Conservation (phyloP, 1,139 yeast genomes). For the Debaryomyces sp. region DNA sequence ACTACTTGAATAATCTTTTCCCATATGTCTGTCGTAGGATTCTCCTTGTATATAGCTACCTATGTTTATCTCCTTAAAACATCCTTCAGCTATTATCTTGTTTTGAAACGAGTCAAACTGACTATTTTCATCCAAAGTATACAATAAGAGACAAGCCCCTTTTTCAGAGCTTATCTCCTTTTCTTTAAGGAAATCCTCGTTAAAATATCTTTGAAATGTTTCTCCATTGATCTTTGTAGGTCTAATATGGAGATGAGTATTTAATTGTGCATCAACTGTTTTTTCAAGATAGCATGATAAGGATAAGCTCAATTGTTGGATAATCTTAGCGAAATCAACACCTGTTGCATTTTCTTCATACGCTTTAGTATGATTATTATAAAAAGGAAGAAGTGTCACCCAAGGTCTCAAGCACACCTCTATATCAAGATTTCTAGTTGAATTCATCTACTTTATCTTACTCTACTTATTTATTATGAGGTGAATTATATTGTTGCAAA, state of each 20-base stretch:
- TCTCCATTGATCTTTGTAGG: background rate
- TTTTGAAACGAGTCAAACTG: background rate
- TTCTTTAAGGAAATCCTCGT: background rate
- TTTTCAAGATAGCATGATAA: background rate
- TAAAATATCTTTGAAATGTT: background rate
- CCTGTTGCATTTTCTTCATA: background rate
- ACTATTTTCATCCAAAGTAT: background rate
- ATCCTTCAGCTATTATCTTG: background rate
- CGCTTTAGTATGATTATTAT: background rate
- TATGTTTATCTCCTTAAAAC: background rate
- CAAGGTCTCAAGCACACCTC: constrained; percentile 10
- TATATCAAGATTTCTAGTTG: background rate
- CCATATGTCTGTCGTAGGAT: background rate
- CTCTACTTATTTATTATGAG: background rate
- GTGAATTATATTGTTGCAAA: background rate
- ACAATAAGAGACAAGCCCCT: background rate
- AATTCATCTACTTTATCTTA: background rate
- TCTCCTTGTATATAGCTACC: background rate
- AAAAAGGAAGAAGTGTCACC: constrained; percentile 4
- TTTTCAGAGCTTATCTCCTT: background rate
- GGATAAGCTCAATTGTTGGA: constrained; percentile 1
- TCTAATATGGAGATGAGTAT: background rate
- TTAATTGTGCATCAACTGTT: background rate
- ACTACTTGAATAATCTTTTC: background rate
- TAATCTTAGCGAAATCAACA: background rate